Conservation (phyloP, 495 filamentous ascomycete genomes). For the Trichoderma virens region DNA sequence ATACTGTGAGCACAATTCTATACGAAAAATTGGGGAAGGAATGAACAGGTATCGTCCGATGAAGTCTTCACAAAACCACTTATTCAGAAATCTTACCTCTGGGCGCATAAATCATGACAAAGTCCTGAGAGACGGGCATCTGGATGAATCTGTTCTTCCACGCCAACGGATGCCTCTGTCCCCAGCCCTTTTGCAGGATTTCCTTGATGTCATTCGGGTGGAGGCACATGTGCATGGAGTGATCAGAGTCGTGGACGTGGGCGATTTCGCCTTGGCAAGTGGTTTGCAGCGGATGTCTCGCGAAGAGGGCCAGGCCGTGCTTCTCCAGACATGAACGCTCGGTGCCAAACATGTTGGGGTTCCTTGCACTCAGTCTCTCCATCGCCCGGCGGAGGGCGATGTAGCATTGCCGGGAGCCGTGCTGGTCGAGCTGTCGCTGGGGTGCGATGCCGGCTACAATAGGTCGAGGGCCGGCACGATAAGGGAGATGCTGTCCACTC, state of each 20-base stretch:
- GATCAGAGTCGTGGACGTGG: constrained; percentile 71
- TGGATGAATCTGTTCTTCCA: constrained; percentile 40
- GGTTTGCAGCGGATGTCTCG: constrained; percentile 48
- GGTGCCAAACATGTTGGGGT: constrained; percentile 46
- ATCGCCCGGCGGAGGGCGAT: constrained; percentile 40
- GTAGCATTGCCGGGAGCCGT: constrained; percentile 45
- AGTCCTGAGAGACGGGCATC: constrained; percentile 57
- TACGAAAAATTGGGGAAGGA: not conserved
- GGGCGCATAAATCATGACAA: constrained; percentile 80
- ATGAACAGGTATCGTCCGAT: not conserved
- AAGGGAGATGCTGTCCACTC: constrained; percentile 37
- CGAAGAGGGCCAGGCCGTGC: constrained; percentile 66
- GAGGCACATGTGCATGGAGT: constrained; percentile 67
- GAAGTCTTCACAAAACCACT: not conserved
- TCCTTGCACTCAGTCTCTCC: constrained; percentile 36
- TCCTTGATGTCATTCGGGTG: constrained; percentile 71
- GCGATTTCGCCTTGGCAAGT: constrained; percentile 69
- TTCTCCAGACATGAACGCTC: constrained; percentile 73
- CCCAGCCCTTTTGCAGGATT: constrained; percentile 76
- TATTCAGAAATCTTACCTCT: constrained; percentile 25
- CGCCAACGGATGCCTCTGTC: constrained; percentile 78
- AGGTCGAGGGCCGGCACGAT: constrained; percentile 55
- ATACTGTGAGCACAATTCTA: not conserved
- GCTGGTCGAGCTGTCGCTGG: constrained; percentile 67
- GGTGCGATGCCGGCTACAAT: constrained; percentile 66